A percentile compares a stretch with the other conserved stretches of the same genome.
phyloP scores from a whole-genome alignment of 495 filamentous ascomycete species.

The Hypoxylon cercidicola region DNA sequence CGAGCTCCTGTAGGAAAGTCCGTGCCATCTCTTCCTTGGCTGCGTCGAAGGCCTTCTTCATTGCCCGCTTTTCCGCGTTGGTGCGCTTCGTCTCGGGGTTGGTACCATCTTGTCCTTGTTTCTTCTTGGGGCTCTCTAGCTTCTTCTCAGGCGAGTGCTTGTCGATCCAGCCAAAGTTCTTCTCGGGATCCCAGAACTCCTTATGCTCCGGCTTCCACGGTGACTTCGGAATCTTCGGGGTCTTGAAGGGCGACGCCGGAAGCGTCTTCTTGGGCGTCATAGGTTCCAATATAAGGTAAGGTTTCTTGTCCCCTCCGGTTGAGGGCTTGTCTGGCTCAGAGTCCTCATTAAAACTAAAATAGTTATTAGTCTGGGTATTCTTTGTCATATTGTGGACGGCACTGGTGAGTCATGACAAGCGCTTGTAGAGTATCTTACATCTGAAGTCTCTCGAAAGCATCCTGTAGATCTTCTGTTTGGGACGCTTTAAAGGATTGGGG shows the following conservation, averaged over 20 bases:
- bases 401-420: background rate
- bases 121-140: conserved; percentile 43
- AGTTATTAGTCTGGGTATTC: conserved; percentile 21
- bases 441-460: conserved; percentile 44
- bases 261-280: conserved; percentile 44
- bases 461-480: conserved; percentile 35
- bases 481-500: conserved; percentile 21
- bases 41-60: conserved; percentile 73
- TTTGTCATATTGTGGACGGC: background rate
- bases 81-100: conserved; percentile 31
- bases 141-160: conserved; percentile 75
- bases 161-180: conserved; percentile 85
- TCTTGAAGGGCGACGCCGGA: conserved; percentile 52
- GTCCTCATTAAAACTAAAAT: conserved; percentile 38
- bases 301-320: conserved; percentile 26
- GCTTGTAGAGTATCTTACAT: conserved; percentile 33
- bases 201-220: conserved; percentile 74
- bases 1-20: conserved; percentile 77
- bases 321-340: conserved; percentile 31
- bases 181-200: conserved; percentile 81
- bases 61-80: conserved; percentile 46
- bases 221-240: conserved; percentile 49
- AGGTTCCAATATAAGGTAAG: conserved; percentile 35
- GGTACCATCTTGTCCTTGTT: conserved; percentile 14
- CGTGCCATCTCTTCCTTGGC: conserved; percentile 73